Conservation (phyloP, 257 asterid genomes). For the Gardenia jasminoides region DNA sequence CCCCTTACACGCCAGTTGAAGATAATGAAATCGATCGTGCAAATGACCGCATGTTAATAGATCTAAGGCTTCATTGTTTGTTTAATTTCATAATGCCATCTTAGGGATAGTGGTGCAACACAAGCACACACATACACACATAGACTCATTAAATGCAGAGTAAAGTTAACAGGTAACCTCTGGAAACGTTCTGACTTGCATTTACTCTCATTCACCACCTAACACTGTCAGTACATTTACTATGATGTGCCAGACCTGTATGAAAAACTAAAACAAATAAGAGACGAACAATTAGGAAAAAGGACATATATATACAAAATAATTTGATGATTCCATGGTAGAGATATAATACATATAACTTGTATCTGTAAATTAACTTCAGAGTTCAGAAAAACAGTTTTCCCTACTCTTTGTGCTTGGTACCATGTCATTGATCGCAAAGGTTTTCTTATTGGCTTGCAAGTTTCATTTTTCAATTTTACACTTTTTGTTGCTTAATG, state of each 20-base stretch:
- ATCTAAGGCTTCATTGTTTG: neutral
- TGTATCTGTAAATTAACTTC: constrained; percentile 5
- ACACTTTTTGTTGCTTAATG: neutral
- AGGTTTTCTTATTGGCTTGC: constrained; percentile 18
- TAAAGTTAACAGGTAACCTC: constrained; percentile 3
- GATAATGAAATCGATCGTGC: neutral
- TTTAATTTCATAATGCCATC: neutral
- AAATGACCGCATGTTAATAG: neutral
- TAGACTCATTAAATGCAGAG: constrained; percentile 5
- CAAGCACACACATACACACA: neutral
- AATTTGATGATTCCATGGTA: neutral
- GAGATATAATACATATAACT: neutral
- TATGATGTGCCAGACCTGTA: constrained; percentile 9
- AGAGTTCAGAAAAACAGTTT: constrained; percentile 10
- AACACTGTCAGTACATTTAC: constrained; percentile 18
- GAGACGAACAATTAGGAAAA: neutral
- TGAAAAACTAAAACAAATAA: neutral
- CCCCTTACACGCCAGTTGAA: neutral
- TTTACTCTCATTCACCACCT: constrained; percentile 28
- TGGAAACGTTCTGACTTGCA: constrained; percentile 22
- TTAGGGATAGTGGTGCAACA: neutral
- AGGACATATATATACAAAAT: neutral
- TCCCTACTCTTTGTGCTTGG: constrained; percentile 7
- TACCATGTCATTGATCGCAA: constrained; percentile 21
- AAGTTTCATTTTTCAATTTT: neutral